Evolutionary conservation across 2,329 filamentous ascomycete genomes (phyloP), one percentile per base, ranked within the genome.

Genomic region (Microsporum canis): DNA sequence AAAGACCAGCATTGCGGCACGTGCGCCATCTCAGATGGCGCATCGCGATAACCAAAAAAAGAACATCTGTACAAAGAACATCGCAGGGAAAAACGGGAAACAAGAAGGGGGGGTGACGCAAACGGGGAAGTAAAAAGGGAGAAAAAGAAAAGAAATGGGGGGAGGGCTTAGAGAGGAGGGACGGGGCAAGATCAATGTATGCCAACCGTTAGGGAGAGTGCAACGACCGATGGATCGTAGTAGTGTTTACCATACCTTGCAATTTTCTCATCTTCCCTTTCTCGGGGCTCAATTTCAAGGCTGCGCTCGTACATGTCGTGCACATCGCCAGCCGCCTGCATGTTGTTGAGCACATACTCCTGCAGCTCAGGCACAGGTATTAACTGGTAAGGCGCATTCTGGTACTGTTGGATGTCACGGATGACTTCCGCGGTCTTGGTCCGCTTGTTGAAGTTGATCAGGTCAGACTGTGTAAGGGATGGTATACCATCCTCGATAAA

Each of bases 231-330:
- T 57, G 64, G 61, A 43, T 66, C 64, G 59, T 66, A 60, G 39
- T 60, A 57, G 49, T 53, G 49, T 63, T 59, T 61, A 60, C 59
- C 65, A 63, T 66, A 95, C 91, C 94, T 95, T 72, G 96, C 92
- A 80, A 99, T 97, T 82, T 97, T 97, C 78, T 99, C 94, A 72
- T 99, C 94, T 78, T 99, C 94, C 69, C 94, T 84, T 79, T 99
- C 94, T 70, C 94, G 84, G 65, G 94, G 94, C 74, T 99, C 94
- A 63, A 99, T 86, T 70, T 87, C 82, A 77, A 99, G 79, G 77
- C 91, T 96, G 81, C 91, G 91, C 75, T 97, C 91, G 79, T 97
- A 99, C 94, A 97, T 97, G 79, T 97, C 92, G 74, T 97, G 91
- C 65, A 99, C 94, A 73, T 97, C 92, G 59, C 91, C 89, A 3